phyloP scores from a whole-genome alignment of 192 early-diverging fungal species.

The Irineochytrium annulatum region DNA sequence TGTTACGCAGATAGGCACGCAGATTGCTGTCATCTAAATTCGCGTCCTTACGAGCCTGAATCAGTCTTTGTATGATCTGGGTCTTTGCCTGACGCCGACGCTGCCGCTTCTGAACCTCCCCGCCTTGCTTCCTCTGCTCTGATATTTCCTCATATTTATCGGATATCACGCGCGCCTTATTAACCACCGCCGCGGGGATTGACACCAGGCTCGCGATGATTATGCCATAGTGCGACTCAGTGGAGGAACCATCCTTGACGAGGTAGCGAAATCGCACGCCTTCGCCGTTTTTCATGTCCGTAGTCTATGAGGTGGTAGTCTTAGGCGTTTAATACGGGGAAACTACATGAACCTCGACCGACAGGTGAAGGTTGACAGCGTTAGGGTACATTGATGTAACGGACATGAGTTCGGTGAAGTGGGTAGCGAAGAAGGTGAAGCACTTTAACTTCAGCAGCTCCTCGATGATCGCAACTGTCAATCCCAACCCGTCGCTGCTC shows the following conservation, averaged over 20 bases:
- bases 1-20: too few species aligned
- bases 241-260: conserved; percentile 13
- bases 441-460: conserved; percentile 52
- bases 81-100: too few species aligned
- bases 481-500: conserved; percentile 63
- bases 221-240: conserved; percentile 11
- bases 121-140: too few species aligned
- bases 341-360: conserved; percentile 25
- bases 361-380: conserved; percentile 29
- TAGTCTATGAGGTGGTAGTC: background rate
- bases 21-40: too few species aligned
- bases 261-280: conserved; percentile 3
- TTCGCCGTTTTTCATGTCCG: background rate
- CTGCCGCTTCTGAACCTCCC: too few species aligned
- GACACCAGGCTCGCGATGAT: conserved; percentile 10
- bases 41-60: too few species aligned
- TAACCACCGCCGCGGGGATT: conserved; percentile 1
- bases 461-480: conserved; percentile 72
- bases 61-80: too few species aligned
- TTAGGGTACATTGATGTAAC: conserved; percentile 5
- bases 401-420: conserved; percentile 45
- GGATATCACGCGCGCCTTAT: too few species aligned
- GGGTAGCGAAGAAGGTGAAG: conserved; percentile 71
- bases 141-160: too few species aligned
- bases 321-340: conserved; percentile 6